Percentiles rank a stretch among this genome's conserved stretches.
Conservation (phyloP, 148 eudicot genomes). For the Camellia japonica region DNA sequence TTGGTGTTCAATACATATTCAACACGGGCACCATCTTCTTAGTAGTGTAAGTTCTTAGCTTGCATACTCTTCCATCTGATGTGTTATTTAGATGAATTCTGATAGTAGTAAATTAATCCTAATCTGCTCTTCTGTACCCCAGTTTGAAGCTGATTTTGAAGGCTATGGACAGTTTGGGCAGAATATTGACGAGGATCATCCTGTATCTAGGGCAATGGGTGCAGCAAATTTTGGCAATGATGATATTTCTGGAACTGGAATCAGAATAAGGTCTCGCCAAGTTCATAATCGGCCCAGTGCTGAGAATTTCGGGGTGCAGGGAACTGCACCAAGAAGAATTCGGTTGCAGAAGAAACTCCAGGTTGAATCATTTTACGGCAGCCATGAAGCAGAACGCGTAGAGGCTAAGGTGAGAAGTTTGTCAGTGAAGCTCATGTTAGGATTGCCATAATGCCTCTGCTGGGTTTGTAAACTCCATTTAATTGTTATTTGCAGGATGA, state of each 20-base stretch:
- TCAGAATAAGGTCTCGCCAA: slow-evolving; percentile 43
- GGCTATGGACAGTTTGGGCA: slow-evolving; percentile 8
- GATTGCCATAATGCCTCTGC: background rate
- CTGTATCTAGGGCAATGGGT: background rate
- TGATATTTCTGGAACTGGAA: slow-evolving; percentile 36
- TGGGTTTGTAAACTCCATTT: background rate
- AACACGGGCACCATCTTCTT: too few species aligned
- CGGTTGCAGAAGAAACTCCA: slow-evolving; percentile 41
- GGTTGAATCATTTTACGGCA: slow-evolving; percentile 21
- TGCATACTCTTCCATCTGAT: background rate
- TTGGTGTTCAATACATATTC: too few species aligned
- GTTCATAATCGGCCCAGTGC: slow-evolving; percentile 15
- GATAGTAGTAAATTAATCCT: background rate
- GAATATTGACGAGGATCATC: background rate
- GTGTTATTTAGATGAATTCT: background rate
- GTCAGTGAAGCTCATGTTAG: background rate
- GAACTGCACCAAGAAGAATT: slow-evolving; percentile 76
- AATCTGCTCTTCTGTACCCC: background rate
- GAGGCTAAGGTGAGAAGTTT: slow-evolving; percentile 32
- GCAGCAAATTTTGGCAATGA: slow-evolving; percentile 16
- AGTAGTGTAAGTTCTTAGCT: too few species aligned
- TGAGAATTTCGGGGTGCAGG: slow-evolving; percentile 36
- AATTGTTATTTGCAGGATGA: slow-evolving; percentile 33
- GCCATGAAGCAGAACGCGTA: slow-evolving; percentile 12
- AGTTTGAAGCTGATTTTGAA: background rate